These are phyloP conservation scores for Viola pubescens DNA, from an alignment of 441 rosid genomes.

Conservation along the genomic window DNA sequence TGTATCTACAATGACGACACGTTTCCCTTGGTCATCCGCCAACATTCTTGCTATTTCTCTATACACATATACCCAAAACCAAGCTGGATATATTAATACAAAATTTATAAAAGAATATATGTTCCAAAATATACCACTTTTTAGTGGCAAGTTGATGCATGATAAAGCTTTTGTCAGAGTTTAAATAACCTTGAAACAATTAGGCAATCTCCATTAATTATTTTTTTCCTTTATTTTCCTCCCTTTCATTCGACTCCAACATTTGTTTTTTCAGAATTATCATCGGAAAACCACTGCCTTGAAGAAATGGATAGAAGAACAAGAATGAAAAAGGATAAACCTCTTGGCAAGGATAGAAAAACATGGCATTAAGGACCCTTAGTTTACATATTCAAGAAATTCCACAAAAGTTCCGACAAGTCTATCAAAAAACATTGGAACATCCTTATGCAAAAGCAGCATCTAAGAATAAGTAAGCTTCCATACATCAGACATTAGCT, in stretches of 20 bases:
- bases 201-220: neutral
- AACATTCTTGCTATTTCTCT: slow-evolving; percentile 90
- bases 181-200: neutral
- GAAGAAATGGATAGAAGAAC: no score
- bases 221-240: neutral
- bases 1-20: slow-evolving; percentile 87
- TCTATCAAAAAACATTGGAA: no score
- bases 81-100: slow-evolving; percentile 2
- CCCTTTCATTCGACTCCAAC: neutral
- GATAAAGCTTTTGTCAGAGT: neutral
- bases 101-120: neutral
- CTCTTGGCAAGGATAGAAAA: no score
- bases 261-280: neutral
- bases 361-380: no score
- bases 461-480: no score
- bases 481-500: neutral
- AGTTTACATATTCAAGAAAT: no score
- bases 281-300: no score
- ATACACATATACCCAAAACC: slow-evolving; percentile 9
- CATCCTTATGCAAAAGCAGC: no score
- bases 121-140: neutral
- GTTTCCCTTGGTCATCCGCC: slow-evolving; percentile 84
- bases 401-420: no score
- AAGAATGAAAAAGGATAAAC: no score
- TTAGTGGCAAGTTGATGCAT: no score